phyloP scores from a whole-genome alignment of 805 yeast genomes.

The Nakazawaea peltata region DNA sequence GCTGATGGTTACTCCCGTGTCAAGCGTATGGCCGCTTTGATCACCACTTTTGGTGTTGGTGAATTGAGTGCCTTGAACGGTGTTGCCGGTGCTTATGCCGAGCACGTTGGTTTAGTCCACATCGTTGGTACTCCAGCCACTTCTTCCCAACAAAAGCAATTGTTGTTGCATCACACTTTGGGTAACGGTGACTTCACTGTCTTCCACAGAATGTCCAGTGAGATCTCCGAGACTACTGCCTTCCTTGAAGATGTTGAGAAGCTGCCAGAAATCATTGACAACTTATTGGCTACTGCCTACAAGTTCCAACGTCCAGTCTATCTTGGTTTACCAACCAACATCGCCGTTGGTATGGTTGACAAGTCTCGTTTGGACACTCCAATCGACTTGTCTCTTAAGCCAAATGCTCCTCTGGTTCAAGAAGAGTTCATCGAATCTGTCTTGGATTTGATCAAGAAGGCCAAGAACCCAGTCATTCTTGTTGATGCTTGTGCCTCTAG shows the following conservation, averaged over 20 bases:
- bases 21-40: constrained; percentile 64
- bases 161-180: constrained; percentile 73
- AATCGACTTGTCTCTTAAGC: constrained; percentile 49
- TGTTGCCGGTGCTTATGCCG: constrained; percentile 83
- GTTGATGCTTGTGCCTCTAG: constrained; percentile 86
- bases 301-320: constrained; percentile 74
- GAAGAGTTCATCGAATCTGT: constrained; percentile 51
- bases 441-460: constrained; percentile 41
- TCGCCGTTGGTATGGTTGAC: constrained; percentile 59
- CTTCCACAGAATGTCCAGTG: constrained; percentile 70
- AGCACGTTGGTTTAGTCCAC: constrained; percentile 80
- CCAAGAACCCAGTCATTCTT: constrained; percentile 65
- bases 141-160: constrained; percentile 62
- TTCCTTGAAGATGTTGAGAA: constrained; percentile 53
- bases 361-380: constrained; percentile 51
- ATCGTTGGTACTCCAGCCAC: constrained; percentile 82
- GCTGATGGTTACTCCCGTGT: constrained; percentile 86
- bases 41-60: constrained; percentile 90
- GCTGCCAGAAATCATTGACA: constrained; percentile 68
- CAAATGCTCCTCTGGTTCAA: constrained; percentile 56
- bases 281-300: constrained; percentile 65
- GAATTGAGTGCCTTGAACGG: constrained; percentile 81
- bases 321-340: constrained; percentile 75
- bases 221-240: constrained; percentile 60
- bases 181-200: constrained; percentile 80